phyloP scores from a whole-genome alignment of 306 rosid species.

The Hippophae tibetana region DNA sequence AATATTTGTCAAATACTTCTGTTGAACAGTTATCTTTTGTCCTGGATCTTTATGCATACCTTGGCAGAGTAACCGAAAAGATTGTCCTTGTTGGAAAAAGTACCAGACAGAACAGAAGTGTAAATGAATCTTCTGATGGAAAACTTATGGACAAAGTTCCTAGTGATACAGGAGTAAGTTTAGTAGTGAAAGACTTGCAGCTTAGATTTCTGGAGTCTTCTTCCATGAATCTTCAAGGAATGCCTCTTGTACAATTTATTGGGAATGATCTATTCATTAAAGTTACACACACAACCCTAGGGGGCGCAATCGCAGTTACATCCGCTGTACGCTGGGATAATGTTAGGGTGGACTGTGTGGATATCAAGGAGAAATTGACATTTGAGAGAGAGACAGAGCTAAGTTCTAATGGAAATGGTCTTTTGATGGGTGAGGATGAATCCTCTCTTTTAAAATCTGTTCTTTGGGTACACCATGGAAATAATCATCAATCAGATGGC shows the following conservation, averaged over 20 bases:
- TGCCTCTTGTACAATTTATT: constrained; percentile 79
- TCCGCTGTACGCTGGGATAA: constrained; percentile 67
- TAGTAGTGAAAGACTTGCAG: constrained; percentile 54
- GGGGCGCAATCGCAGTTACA: constrained; percentile 85
- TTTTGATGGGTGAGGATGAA: constrained; percentile 41
- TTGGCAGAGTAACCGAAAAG: constrained; percentile 73
- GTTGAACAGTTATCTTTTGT: constrained; percentile 83
- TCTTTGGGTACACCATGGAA: constrained; percentile 68
- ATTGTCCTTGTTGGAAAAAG: constrained; percentile 53
- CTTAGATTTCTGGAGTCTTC: constrained; percentile 86
- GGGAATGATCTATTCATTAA: constrained; percentile 58
- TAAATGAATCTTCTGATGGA: constrained; percentile 30
- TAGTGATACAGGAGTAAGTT: constrained; percentile 77
- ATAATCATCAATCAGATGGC: constrained; percentile 28
- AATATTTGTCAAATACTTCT: constrained; percentile 71
- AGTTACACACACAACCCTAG: constrained; percentile 81
- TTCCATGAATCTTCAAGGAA: constrained; percentile 47
- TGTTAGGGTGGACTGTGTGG: constrained; percentile 70
- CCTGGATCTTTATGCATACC: constrained; percentile 76
- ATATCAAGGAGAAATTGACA: constrained; percentile 48
- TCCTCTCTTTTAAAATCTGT: constrained; percentile 70
- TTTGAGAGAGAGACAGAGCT: constrained; percentile 31
- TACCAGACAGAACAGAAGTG: constrained; percentile 31
- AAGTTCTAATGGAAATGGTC: constrained; percentile 35
- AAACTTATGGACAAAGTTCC: constrained; percentile 82